Conservation (phyloP, 2,329 filamentous ascomycete species). For the Dothiorella sarmentorum region DNA sequence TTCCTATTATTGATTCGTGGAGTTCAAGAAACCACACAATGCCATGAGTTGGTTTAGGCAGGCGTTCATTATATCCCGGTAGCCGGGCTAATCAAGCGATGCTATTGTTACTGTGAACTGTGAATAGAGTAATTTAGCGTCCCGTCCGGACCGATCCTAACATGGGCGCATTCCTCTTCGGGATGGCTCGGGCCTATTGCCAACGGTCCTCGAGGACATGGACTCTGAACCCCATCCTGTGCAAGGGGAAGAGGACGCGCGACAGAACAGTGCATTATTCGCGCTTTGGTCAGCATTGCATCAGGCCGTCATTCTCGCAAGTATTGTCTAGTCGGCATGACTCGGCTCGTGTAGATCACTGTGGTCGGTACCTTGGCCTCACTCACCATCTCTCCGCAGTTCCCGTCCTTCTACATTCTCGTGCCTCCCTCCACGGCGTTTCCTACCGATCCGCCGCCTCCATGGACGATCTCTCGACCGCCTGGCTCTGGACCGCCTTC, state of each 20-base stretch:
- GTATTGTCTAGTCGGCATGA: neutral
- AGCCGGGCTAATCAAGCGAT: neutral
- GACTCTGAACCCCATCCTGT: neutral
- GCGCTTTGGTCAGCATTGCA: neutral
- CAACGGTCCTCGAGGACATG: too few species aligned
- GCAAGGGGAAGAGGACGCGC: neutral
- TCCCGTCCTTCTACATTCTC: neutral
- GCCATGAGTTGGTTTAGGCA: neutral
- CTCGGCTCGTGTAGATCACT: conserved; percentile 7
- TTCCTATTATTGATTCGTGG: too few species aligned
- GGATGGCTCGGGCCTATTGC: neutral
- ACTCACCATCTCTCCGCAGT: neutral
- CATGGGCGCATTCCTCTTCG: neutral
- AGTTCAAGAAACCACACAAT: too few species aligned
- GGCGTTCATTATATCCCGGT: neutral
- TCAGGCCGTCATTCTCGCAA: neutral
- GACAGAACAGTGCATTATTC: neutral
- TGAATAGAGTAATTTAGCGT: neutral
- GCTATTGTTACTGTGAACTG: neutral
- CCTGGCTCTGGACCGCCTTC: conserved; percentile 7
- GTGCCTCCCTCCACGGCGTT: neutral
- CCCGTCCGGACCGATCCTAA: neutral
- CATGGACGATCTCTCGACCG: conserved; percentile 2
- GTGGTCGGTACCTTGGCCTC: neutral
- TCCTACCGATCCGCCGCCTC: neutral